These are phyloP conservation scores for Collybia nuda DNA, from an alignment of 768 basidiomycete species.

Conservation along the genomic window DNA sequence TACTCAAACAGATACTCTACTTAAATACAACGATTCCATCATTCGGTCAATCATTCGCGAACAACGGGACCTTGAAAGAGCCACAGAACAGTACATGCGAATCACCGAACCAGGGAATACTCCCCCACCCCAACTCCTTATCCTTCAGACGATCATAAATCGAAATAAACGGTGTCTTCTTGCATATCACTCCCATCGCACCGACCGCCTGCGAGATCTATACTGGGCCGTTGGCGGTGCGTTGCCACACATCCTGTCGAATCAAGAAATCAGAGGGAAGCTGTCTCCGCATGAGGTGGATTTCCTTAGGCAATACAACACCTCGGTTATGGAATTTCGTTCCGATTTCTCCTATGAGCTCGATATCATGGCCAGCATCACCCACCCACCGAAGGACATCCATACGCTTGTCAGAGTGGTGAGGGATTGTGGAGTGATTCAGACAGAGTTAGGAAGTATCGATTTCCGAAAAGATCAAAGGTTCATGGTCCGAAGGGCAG, in stretches of 20 bases:
- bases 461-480: conserved; percentile 89
- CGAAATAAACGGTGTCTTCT: conserved; percentile 96
- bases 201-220: conserved; percentile 80
- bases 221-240: conserved; percentile 92
- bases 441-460: conserved; percentile 88
- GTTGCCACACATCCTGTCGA: conserved; percentile 75
- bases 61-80: conserved; percentile 82
- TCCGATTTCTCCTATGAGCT: conserved; percentile 83
- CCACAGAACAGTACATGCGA: conserved; percentile 36
- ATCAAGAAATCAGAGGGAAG: conserved; percentile 66
- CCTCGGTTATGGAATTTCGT: conserved; percentile 80
- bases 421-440: conserved; percentile 87
- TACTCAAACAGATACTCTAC: conserved; percentile 75
- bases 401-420: conserved; percentile 87
- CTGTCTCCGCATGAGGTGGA: conserved; percentile 75
- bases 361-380: conserved; percentile 84
- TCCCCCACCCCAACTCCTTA: conserved; percentile 65
- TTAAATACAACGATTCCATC: conserved; percentile 90
- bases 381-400: conserved; percentile 83
- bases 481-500: conserved; percentile 83
- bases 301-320: conserved; percentile 62
- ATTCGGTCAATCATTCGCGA: conserved; percentile 88
- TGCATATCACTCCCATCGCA: conserved; percentile 87
- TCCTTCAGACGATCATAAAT: conserved; percentile 86
- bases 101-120: conserved; percentile 28